Base-by-base conservation (phyloP, 2,329 filamentous ascomycete genomes). In the Aureobasidium sp. region DNA sequence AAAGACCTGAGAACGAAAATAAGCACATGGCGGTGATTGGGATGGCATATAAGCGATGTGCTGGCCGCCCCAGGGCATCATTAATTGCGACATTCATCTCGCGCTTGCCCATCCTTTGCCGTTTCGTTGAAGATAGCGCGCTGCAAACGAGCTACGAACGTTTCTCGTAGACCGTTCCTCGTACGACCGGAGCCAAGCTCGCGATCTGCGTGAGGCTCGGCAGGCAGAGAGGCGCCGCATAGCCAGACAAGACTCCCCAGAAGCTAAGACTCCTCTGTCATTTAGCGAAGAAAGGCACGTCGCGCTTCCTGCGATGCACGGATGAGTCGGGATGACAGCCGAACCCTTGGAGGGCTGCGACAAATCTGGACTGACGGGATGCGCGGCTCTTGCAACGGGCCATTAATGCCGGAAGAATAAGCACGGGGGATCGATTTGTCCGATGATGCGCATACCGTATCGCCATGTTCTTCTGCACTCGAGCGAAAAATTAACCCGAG, bases 61-160 rank as follows among this genome's bases (percentile, higher is more conserved):
- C 29, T 45, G 31, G 31, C 47, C 51, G 22, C 45, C 5, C 14
- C 27, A 39, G 22, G 37, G 22, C 20, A 47, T 47, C 25, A 48
- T 39, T 25, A 44, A 44, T 44, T 57, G 51, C 57, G 45, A 65
- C 53, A 63, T 59, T 44, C 58, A 55, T 39, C 27, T 61, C 47
- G 9, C 25, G 31, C 29, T 47, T 41, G 57, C 56, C 55, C 42
- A 39, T 29, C 45, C 36, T 59, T 60, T 53, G 60, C 63, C 52
- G 49, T 61, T 49, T 48, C 58, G 44, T 52, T 51, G 34, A 37
- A 57, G 49, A 58, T 47, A 51, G 51, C 62, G 47, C 47, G 22
- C 61, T 36, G 41, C 27, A 31, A 62, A 22, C 49, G 55, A 55
- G 41, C 34, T 49, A 60, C 36, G 44, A 27, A 6, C 59, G 42